Percentiles rank a stretch among this genome's conserved stretches.
phyloP scores from a whole-genome alignment of 768 basidiomycete genomes.

The Gyrodon lividus region DNA sequence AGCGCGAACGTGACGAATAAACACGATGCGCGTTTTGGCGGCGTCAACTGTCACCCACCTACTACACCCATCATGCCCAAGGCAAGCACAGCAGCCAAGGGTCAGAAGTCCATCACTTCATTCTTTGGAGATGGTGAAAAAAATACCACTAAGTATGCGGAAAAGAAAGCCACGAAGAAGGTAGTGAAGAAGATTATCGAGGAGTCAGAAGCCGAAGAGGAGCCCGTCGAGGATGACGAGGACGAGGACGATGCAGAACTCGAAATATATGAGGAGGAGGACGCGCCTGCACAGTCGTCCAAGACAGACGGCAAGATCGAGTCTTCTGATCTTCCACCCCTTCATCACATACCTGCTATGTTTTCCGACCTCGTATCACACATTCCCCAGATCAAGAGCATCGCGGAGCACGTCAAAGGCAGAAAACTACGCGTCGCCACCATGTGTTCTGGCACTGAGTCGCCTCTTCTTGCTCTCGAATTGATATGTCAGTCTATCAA shows the following conservation, averaged over 20 bases:
- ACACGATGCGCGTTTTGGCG: slow-evolving; percentile 14
- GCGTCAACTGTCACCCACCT: not conserved
- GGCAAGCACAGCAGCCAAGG: slow-evolving; percentile 39
- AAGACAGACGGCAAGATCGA: slow-evolving; percentile 44
- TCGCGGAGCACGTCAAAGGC: slow-evolving; percentile 67
- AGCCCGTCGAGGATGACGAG: slow-evolving; percentile 24
- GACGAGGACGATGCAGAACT: slow-evolving; percentile 36
- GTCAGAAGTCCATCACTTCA: slow-evolving; percentile 53
- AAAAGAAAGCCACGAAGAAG: slow-evolving; percentile 32
- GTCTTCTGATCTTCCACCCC: slow-evolving; percentile 71
- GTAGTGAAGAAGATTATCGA: slow-evolving; percentile 32
- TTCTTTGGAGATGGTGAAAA: slow-evolving; percentile 48
- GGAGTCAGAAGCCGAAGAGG: slow-evolving; percentile 32
- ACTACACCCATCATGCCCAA: slow-evolving; percentile 45
- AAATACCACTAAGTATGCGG: slow-evolving; percentile 20
- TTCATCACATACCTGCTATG: slow-evolving; percentile 67
- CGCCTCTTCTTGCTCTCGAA: slow-evolving; percentile 86
- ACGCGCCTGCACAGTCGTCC: slow-evolving; percentile 32
- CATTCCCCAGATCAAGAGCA: slow-evolving; percentile 62
- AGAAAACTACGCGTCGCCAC: slow-evolving; percentile 91
- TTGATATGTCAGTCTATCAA: slow-evolving; percentile 76
- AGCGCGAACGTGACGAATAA: slow-evolving; percentile 25
- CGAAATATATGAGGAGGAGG: slow-evolving; percentile 31
- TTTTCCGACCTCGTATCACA: slow-evolving; percentile 72
- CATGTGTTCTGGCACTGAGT: slow-evolving; percentile 97